Conservation (phyloP, 768 basidiomycete species). For the Gautieria morchelliformis region DNA sequence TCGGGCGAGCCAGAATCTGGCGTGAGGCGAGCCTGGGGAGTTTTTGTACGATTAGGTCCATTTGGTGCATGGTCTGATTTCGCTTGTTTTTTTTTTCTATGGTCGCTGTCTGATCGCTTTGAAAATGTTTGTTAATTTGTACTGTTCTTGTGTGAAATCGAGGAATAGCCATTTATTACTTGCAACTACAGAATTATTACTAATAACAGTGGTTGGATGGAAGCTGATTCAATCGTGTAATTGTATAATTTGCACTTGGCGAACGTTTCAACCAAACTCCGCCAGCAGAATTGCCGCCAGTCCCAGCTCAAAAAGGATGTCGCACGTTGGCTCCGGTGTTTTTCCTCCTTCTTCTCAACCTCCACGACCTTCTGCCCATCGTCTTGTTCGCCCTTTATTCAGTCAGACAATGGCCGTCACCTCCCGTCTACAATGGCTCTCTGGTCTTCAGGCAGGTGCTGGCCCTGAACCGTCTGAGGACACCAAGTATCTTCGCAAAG, state of each 20-base stretch:
- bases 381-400: not conserved
- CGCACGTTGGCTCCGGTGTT: not conserved
- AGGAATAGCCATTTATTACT: not conserved
- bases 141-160: not conserved
- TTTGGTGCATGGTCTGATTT: not conserved
- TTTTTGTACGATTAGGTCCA: not conserved
- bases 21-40: not conserved
- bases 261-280: not conserved
- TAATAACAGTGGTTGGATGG: too few species aligned
- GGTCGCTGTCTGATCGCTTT: constrained; percentile 3
- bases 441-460: constrained; percentile 57
- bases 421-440: constrained; percentile 83
- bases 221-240: not conserved
- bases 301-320: not conserved
- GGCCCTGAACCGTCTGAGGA: constrained; percentile 63
- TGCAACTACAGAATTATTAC: not conserved
- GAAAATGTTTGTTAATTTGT: not conserved
- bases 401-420: not conserved
- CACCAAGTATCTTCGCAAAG: constrained; percentile 89
- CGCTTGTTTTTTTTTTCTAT: not conserved
- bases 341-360: not conserved
- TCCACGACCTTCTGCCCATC: not conserved
- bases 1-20: constrained; percentile 18
- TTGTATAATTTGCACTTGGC: too few species aligned
- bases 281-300: not conserved